Evolutionary conservation across 1,139 yeast genomes (phyloP), one percentile per base, ranked within the genome.

Genomic region (Diutina ranongensis): DNA sequence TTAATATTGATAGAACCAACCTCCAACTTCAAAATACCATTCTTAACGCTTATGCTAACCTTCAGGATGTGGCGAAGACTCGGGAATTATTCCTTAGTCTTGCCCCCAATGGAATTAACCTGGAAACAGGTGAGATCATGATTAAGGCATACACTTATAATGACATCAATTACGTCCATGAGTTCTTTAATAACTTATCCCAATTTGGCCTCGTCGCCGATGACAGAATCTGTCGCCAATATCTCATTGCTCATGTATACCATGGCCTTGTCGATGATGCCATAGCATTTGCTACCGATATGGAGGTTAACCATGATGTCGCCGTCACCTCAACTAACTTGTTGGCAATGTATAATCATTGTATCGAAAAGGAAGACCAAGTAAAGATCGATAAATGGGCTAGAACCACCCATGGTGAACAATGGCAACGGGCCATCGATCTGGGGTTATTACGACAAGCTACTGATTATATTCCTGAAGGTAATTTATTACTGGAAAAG

Each of bases 41-140:
- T 33, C 68, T 85, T 60, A 78, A 76, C 47, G 87, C 89, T 0
- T 83, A 81, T 55, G 70, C 82, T 18, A 72, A 78, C 46, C 58
- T 83, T 20, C 81, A 77, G 50, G 83, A 83, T 49, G 71, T 77
- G 3, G 70, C 74, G 10, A 72, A 74, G 51, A 80, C 83, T 2
- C 62, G 79, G 35, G 83, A 81, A 51, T 63, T 81, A 27, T 85
- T 85, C 66, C 64, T 80, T 35, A 66, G 80, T 42, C 70, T 80
- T 55, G 58, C 75, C 19, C 68, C 83, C 1, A 69, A 71, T 47
- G 80, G 80, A 1, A 67, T 81, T n/a, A 75, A 83, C 54, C 76
- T 79, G 49, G 81, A 80, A 34, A 78, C 89, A 0, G 72, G 80
- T n/a, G 74, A 79, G 44, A 79, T 81, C 54, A 80, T 85, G 85